Conservation (phyloP, 2,329 filamentous ascomycete species). For the Penicillium sp. region DNA sequence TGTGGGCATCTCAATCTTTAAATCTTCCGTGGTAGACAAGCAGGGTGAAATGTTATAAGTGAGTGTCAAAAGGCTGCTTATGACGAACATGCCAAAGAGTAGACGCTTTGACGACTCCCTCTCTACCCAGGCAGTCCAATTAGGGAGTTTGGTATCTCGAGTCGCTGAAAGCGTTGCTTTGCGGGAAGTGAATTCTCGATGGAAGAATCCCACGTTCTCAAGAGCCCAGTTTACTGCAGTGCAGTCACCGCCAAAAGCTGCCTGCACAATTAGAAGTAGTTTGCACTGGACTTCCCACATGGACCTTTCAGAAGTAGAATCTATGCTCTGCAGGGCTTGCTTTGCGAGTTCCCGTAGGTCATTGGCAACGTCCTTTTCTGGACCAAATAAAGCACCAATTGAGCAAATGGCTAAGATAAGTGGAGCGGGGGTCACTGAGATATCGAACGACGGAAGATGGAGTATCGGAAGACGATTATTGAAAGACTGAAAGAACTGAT, state of each 20-base stretch:
- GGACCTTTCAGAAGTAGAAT: slow-evolving; percentile 10
- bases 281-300: slow-evolving; percentile 30
- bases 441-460: slow-evolving; percentile 28
- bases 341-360: slow-evolving; percentile 14
- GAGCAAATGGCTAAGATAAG: slow-evolving; percentile 33
- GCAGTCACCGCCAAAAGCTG: slow-evolving; percentile 26
- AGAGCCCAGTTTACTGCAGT: slow-evolving; percentile 21
- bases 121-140: slow-evolving; percentile 28
- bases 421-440: slow-evolving; percentile 24
- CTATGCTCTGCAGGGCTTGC: slow-evolving; percentile 6
- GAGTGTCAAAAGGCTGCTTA: slow-evolving; percentile 29
- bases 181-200: slow-evolving; percentile 13
- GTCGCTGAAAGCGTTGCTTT: slow-evolving; percentile 4
- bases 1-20: slow-evolving; percentile 31
- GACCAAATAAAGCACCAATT: slow-evolving; percentile 31
- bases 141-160: slow-evolving; percentile 7
- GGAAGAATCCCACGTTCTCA: slow-evolving; percentile 17
- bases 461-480: slow-evolving; percentile 32
- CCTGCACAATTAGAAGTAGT: slow-evolving; percentile 25
- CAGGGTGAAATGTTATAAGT: slow-evolving; percentile 30
- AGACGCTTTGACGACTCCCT: slow-evolving; percentile 28
- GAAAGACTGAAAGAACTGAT: slow-evolving; percentile 30
- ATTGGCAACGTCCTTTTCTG: slow-evolving; percentile 26
- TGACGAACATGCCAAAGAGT: slow-evolving; percentile 29
- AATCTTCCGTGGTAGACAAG: slow-evolving; percentile 29